These are phyloP conservation scores for Suillus hirtellus DNA, from an alignment of 768 basidiomycete genomes.

Conservation along the genomic window DNA sequence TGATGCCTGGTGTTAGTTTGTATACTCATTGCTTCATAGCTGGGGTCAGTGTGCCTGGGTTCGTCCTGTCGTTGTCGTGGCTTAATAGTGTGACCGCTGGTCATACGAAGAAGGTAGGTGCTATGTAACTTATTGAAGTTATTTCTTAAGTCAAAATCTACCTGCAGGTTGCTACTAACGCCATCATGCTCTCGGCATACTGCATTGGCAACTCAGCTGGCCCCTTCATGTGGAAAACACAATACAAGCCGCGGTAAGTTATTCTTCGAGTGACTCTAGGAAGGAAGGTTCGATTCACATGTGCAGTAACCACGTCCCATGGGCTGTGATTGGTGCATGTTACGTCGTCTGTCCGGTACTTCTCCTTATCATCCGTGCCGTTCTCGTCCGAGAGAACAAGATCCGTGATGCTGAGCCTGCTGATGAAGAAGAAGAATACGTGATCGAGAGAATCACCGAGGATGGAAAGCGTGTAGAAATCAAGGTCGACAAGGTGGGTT, in stretches of 20 bases:
- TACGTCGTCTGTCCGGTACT: conserved; percentile 49
- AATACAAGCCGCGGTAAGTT: conserved; percentile 56
- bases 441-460: conserved; percentile 45
- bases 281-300: neutral
- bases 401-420: conserved; percentile 50
- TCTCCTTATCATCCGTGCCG: conserved; percentile 40
- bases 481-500: conserved; percentile 59
- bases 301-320: conserved; percentile 62
- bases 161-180: conserved; percentile 47
- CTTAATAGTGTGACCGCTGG: conserved; percentile 60
- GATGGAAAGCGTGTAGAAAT: conserved; percentile 54
- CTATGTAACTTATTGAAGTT: too few species aligned
- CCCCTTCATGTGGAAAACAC: conserved; percentile 72
- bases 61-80: conserved; percentile 60
- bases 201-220: conserved; percentile 58
- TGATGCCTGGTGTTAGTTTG: neutral
- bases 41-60: conserved; percentile 59
- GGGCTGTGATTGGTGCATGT: conserved; percentile 68
- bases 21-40: conserved; percentile 2
- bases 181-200: conserved; percentile 67
- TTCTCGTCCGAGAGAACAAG: conserved; percentile 38
- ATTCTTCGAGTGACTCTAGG: neutral
- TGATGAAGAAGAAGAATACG: conserved; percentile 59
- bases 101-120: conserved; percentile 58
- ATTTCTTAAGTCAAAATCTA: neutral